Evolutionary conservation across 2,329 filamentous ascomycete genomes (phyloP).

Genomic region (Trichoderma lentiforme): DNA sequence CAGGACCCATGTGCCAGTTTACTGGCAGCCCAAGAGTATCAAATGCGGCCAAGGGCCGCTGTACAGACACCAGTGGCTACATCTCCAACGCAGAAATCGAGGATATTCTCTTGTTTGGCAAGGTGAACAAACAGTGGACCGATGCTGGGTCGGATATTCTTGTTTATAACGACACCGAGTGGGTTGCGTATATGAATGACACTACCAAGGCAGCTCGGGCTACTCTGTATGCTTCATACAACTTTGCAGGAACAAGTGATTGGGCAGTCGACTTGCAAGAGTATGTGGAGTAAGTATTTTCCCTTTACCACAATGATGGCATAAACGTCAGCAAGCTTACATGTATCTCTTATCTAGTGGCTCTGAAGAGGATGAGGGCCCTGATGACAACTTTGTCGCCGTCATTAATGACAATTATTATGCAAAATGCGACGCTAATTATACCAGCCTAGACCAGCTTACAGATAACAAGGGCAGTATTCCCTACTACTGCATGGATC

Average conservation of each 20-base stretch:
- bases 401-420: neutral
- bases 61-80: slow-evolving; percentile 17
- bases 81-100: slow-evolving; percentile 24
- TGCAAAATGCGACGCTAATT: slow-evolving; percentile 9
- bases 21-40: slow-evolving; percentile 15
- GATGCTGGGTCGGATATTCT: slow-evolving; percentile 21
- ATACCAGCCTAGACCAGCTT: slow-evolving; percentile 27
- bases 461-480: slow-evolving; percentile 7
- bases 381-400: neutral
- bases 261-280: neutral
- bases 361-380: neutral
- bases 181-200: slow-evolving; percentile 27
- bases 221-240: slow-evolving; percentile 18
- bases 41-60: neutral
- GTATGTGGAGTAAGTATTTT: neutral
- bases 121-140: slow-evolving; percentile 4
- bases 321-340: slow-evolving; percentile 20
- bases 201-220: slow-evolving; percentile 21
- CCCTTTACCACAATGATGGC: neutral
- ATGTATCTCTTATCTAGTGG: neutral
- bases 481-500: slow-evolving; percentile 19
- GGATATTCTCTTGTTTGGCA: slow-evolving; percentile 21
- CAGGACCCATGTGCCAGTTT: slow-evolving; percentile 22
- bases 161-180: slow-evolving; percentile 25
- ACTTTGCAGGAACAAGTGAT: slow-evolving; percentile 24